Conservation (phyloP, 768 basidiomycete species). For the Gloeostereum incarnatum region DNA sequence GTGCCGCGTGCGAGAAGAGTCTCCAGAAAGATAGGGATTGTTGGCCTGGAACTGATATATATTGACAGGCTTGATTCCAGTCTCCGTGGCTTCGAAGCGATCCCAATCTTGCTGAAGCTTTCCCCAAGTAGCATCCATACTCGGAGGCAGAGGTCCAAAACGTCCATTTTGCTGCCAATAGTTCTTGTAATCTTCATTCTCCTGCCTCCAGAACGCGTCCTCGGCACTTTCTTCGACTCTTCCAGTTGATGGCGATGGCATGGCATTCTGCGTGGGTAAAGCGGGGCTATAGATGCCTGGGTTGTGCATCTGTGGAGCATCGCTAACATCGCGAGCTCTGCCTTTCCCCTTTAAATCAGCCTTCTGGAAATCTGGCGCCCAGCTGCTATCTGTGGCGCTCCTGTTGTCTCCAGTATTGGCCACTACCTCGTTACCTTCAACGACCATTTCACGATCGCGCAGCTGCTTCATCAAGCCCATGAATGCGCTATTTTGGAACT, state of each 20-base stretch:
- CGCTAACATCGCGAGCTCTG: slow-evolving; percentile 25
- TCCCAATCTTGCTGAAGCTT: slow-evolving; percentile 75
- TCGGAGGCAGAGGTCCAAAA: slow-evolving; percentile 10
- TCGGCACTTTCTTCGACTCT: slow-evolving; percentile 37
- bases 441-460: slow-evolving; percentile 67
- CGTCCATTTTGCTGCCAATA: slow-evolving; percentile 46
- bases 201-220: slow-evolving; percentile 63
- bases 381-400: no score
- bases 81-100: slow-evolving; percentile 61
- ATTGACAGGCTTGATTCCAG: slow-evolving; percentile 47
- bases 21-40: slow-evolving; percentile 71
- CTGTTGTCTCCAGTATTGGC: slow-evolving; percentile 33
- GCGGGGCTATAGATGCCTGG: slow-evolving; percentile 3
- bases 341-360: slow-evolving; percentile 65
- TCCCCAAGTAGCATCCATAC: slow-evolving; percentile 40
- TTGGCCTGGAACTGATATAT: slow-evolving; percentile 66
- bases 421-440: slow-evolving; percentile 76
- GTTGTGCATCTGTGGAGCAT: slow-evolving; percentile 7
- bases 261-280: background rate
- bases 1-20: slow-evolving; percentile 39
- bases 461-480: slow-evolving; percentile 81
- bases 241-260: no score
- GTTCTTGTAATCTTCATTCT: slow-evolving; percentile 55
- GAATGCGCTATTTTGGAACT: slow-evolving; percentile 81
- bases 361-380: no score